These are phyloP conservation scores for Debaryomycetaceae sp. DNA, from an alignment of 1,139 yeast genomes.

Conservation along the genomic window DNA sequence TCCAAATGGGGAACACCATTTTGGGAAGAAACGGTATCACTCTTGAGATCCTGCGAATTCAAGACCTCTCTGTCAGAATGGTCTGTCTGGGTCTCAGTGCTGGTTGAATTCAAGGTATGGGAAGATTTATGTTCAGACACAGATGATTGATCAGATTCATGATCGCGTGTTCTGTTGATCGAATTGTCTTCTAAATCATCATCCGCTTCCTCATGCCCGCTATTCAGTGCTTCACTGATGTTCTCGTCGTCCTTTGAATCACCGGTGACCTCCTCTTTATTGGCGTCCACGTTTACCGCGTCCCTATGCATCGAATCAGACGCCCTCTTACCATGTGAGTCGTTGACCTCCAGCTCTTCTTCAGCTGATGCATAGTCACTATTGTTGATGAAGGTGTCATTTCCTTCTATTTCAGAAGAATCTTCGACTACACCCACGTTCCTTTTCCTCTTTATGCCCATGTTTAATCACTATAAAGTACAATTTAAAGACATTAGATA, in stretches of 20 bases:
- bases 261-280: neutral
- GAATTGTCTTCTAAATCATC: neutral
- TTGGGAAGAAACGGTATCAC: neutral
- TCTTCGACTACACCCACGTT: constrained; percentile 6
- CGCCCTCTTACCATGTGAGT: neutral
- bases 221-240: constrained; percentile 12
- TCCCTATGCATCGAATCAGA: neutral
- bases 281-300: neutral
- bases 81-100: neutral
- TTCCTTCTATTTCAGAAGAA: constrained; percentile 16
- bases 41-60: neutral
- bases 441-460: constrained; percentile 19
- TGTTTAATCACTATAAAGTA: neutral
- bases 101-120: neutral
- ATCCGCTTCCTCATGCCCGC: constrained; percentile 3
- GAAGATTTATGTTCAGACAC: neutral
- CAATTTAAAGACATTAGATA: neutral
- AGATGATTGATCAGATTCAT: constrained; percentile 1
- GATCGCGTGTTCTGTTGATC: neutral
- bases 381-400: constrained; percentile 37
- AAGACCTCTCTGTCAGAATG: neutral
- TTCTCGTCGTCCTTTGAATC: constrained; percentile 1
- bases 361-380: constrained; percentile 26
- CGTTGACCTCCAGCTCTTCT: neutral
- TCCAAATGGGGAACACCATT: neutral